Evolutionary conservation across 2,329 filamentous ascomycete genomes (phyloP).

Genomic region (Aspergillus fumigatiaffinis): DNA sequence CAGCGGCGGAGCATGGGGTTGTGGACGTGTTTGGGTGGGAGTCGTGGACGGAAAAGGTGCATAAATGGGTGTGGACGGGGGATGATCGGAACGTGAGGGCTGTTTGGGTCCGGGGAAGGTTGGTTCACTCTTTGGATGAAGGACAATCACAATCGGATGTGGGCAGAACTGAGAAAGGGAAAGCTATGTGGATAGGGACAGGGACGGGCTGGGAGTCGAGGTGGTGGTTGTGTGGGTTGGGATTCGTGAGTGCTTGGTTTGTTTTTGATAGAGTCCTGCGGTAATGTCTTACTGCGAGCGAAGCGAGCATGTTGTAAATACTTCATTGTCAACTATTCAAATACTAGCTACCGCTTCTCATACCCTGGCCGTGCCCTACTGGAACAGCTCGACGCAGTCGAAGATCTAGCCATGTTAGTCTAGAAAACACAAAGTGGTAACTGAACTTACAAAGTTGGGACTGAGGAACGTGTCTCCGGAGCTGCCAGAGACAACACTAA

Average conservation of each 20-base stretch:
- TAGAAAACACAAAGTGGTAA: background rate
- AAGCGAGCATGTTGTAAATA: background rate
- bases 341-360: background rate
- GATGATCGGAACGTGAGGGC: conserved; percentile 85
- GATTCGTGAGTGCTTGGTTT: background rate
- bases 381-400: conserved; percentile 30
- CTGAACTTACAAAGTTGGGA: conserved; percentile 47
- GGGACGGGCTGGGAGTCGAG: background rate
- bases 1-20: conserved; percentile 46
- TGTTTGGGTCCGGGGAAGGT: conserved; percentile 82
- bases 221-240: conserved; percentile 4
- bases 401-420: conserved; percentile 20
- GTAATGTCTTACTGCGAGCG: background rate
- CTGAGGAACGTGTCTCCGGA: conserved; percentile 53
- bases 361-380: conserved; percentile 6
- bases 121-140: conserved; percentile 60
- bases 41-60: conserved; percentile 76
- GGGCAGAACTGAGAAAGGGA: background rate
- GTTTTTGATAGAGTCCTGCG: conserved; percentile 3
- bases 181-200: background rate
- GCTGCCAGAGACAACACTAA: conserved; percentile 57
- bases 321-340: background rate
- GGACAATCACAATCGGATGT: background rate
- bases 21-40: conserved; percentile 93
- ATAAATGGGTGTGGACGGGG: conserved; percentile 92